Conservation (phyloP, 2,329 filamentous ascomycete species). For the Pseudogymnoascus verrucosus region DNA sequence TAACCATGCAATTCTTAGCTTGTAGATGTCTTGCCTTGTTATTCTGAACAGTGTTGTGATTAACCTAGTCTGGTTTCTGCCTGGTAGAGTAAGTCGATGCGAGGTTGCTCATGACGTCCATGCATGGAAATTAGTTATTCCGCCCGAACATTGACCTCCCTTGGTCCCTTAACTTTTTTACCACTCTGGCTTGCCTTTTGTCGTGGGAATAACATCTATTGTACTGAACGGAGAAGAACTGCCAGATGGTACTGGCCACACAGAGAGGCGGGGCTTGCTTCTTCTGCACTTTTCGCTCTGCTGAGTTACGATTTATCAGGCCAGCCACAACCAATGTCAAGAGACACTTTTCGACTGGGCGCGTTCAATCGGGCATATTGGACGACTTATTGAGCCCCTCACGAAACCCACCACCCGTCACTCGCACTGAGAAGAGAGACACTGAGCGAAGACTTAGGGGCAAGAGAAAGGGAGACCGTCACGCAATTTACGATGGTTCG, state of each 20-base stretch:
- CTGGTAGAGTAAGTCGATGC: background rate
- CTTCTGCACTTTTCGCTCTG: conserved; percentile 32
- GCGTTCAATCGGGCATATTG: conserved; percentile 4
- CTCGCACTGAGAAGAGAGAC: background rate
- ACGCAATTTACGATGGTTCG: background rate
- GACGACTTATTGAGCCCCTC: background rate
- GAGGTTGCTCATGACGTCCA: conserved; percentile 5
- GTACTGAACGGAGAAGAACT: background rate
- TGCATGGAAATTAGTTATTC: background rate
- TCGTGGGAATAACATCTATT: background rate
- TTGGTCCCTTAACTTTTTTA: conserved; percentile 1
- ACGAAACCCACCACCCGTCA: background rate
- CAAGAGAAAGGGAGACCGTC: background rate
- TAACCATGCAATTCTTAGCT: background rate
- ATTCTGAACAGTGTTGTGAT: background rate
- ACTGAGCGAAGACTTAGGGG: background rate
- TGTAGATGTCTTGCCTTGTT: background rate
- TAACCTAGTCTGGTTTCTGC: background rate
- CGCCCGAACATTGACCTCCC: background rate
- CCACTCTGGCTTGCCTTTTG: background rate
- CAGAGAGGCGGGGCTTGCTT: conserved; percentile 32
- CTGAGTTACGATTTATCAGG: conserved; percentile 24
- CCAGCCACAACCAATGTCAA: conserved; percentile 9
- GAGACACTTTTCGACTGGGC: conserved; percentile 5
- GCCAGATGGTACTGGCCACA: conserved; percentile 34